Conservation (phyloP, 495 filamentous ascomycete species). For the Penicillium fimorum region DNA sequence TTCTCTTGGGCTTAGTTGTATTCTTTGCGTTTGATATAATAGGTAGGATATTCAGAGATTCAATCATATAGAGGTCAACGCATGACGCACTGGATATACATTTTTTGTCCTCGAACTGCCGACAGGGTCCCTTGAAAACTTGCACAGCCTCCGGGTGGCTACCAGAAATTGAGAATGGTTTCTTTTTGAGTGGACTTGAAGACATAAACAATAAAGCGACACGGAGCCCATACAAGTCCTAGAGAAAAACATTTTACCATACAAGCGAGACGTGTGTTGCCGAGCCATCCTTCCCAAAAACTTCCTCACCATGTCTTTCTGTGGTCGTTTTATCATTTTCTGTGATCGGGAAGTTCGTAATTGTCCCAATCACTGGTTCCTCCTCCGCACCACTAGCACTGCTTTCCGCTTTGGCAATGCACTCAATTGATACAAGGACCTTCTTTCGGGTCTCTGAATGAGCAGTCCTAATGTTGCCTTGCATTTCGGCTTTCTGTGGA, state of each 20-base stretch:
- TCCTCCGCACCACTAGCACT: background rate
- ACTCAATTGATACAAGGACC: background rate
- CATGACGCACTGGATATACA: no score
- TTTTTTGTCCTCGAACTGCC: no score
- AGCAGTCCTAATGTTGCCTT: background rate
- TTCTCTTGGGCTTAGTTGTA: no score
- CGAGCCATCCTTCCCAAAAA: background rate
- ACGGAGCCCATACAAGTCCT: no score
- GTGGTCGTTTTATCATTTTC: background rate
- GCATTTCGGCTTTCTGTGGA: background rate
- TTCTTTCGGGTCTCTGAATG: background rate
- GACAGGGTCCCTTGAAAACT: no score
- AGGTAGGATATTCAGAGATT: no score
- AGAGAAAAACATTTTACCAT: background rate
- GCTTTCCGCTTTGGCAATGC: background rate
- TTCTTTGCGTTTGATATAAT: no score
- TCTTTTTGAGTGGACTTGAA: no score
- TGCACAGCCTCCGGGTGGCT: no score
- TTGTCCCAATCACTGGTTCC: background rate
- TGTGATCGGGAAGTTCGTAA: background rate
- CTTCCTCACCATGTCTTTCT: background rate
- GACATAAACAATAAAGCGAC: no score
- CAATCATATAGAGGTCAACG: no score
- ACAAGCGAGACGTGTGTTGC: background rate
- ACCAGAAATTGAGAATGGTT: no score